A percentile compares a stretch with the other conserved stretches of the same genome.
These are phyloP conservation scores for Pichia sp. DNA, from an alignment of 1,139 yeast genomes.

Conservation along the genomic window DNA sequence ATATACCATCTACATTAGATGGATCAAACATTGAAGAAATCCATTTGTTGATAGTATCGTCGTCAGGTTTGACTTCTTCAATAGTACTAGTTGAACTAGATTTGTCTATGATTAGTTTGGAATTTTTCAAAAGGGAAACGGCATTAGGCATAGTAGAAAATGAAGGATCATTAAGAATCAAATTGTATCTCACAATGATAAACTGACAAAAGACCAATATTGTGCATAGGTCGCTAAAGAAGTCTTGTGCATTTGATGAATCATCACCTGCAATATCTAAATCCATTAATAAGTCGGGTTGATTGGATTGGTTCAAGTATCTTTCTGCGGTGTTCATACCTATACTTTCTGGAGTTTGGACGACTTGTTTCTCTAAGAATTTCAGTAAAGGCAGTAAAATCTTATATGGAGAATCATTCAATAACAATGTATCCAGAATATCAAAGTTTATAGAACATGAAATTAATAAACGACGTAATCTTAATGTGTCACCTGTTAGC, in stretches of 20 bases:
- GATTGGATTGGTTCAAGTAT: slow-evolving; percentile 15
- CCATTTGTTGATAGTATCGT: slow-evolving; percentile 66
- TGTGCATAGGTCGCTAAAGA: slow-evolving; percentile 66
- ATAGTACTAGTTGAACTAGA: not conserved
- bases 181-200: slow-evolving; percentile 42
- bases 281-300: slow-evolving; percentile 27
- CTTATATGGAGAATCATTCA: slow-evolving; percentile 27
- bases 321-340: slow-evolving; percentile 13
- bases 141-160: slow-evolving; percentile 4
- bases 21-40: slow-evolving; percentile 70
- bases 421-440: slow-evolving; percentile 21
- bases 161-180: slow-evolving; percentile 1
- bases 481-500: slow-evolving; percentile 26
- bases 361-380: slow-evolving; percentile 24
- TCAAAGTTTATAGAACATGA: slow-evolving; percentile 22
- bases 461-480: slow-evolving; percentile 29
- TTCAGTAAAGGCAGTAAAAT: slow-evolving; percentile 26
- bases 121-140: slow-evolving; percentile 11
- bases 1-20: slow-evolving; percentile 66
- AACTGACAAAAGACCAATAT: slow-evolving; percentile 50
- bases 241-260: slow-evolving; percentile 58
- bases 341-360: slow-evolving; percentile 19
- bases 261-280: slow-evolving; percentile 32
- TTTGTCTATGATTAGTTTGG: slow-evolving; percentile 2
- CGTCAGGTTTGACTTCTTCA: slow-evolving; percentile 33